Percentiles rank a stretch among this genome's conserved stretches.
These are phyloP conservation scores for Encephalitozoon cuniculi DNA, from an alignment of 371 early-diverging fungal species.

Conservation along the genomic window DNA sequence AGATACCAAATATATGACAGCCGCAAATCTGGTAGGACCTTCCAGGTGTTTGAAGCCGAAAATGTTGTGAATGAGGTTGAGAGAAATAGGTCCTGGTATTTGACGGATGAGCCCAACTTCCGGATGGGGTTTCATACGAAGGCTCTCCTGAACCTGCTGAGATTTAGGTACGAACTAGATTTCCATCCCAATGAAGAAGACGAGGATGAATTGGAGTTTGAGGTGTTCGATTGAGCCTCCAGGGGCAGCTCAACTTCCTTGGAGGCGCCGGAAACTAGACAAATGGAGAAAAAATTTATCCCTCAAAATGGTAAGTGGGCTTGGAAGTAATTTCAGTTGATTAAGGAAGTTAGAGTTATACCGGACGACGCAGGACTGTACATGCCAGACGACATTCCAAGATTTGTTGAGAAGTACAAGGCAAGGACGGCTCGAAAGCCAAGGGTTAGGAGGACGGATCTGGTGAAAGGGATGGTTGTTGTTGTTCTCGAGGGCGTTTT, in stretches of 20 bases:
- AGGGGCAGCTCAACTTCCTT: not conserved
- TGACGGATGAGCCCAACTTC: slow-evolving; percentile 24
- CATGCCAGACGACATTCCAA: slow-evolving; percentile 49
- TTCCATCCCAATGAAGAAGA: slow-evolving; percentile 5
- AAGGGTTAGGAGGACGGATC: slow-evolving; percentile 44
- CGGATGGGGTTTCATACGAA: slow-evolving; percentile 54
- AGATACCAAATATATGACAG: slow-evolving; percentile 53
- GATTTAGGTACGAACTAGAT: slow-evolving; percentile 5
- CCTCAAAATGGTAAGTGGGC: slow-evolving; percentile 13
- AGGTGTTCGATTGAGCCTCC: slow-evolving; percentile 12
- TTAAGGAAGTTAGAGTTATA: slow-evolving; percentile 27
- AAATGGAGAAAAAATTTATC: slow-evolving; percentile 26
- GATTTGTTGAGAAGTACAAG: slow-evolving; percentile 46
- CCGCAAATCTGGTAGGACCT: slow-evolving; percentile 30
- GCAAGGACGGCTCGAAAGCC: slow-evolving; percentile 13
- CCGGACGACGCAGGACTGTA: slow-evolving; percentile 34
- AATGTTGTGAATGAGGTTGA: slow-evolving; percentile 45
- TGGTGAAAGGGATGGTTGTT: slow-evolving; percentile 47
- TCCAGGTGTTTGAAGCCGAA: slow-evolving; percentile 44
- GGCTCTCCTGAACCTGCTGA: slow-evolving; percentile 18
- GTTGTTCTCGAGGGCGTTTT: slow-evolving; percentile 58
- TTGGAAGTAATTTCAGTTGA: slow-evolving; percentile 15
- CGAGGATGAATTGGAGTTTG: slow-evolving; percentile 26
- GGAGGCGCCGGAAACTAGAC: not conserved
- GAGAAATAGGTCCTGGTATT: slow-evolving; percentile 42